Evolutionary conservation across 2,329 filamentous ascomycete genomes (phyloP), one percentile per base, ranked within the genome.

Genomic region (Stenocarpella maydis): DNA sequence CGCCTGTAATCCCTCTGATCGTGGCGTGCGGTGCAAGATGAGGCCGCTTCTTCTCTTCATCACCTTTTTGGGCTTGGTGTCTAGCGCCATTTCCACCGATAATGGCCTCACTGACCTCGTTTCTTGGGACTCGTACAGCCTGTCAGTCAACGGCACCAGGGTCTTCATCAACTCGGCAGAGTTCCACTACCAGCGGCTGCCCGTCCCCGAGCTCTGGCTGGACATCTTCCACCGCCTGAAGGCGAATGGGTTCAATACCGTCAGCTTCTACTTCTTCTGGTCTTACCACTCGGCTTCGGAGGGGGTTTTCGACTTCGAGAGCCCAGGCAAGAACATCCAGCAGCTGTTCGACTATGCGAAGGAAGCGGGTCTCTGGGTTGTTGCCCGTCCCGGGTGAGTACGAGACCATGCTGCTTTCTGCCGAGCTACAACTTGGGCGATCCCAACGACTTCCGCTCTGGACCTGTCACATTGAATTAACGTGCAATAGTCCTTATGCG

Each of bases 161-260:
- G 50, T 61, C 75, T 74, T 68, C 70, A 76, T 69, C 73, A 76
- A 69, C 71, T 80, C 79, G 1, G 84, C 81, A 28, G 85, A 87
- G 71, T 87, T 87, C 50, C 85, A 87, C 71, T 87, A 87, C 68
- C 80, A 83, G 71, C 80, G 85, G 3, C 79, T 87, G 41, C 86
- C 85, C 0, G 84, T 87, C 0, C 85, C 85, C 0, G 85, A 86
- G 64, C 72, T 87, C 31, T 87, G 86, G 83, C 74, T 78, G 26
- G 85, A 87, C 71, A 82, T 87, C 41, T 85, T 87, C 68, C 84
- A 87, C 65, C 87, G 87, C 69, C 80, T 86, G 70, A 81, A 82
- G 71, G 83, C 85, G 10, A 84, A 82, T 72, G 85, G 85, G 0
- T 85, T 86, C 75, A 87, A 87, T 75, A 78, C 85, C 19, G 78